A percentile compares a stretch with the other conserved stretches of the same genome.
Evolutionary conservation across 2,329 filamentous ascomycete species (phyloP).

Genomic region (Achaetomium macrosporum): DNA sequence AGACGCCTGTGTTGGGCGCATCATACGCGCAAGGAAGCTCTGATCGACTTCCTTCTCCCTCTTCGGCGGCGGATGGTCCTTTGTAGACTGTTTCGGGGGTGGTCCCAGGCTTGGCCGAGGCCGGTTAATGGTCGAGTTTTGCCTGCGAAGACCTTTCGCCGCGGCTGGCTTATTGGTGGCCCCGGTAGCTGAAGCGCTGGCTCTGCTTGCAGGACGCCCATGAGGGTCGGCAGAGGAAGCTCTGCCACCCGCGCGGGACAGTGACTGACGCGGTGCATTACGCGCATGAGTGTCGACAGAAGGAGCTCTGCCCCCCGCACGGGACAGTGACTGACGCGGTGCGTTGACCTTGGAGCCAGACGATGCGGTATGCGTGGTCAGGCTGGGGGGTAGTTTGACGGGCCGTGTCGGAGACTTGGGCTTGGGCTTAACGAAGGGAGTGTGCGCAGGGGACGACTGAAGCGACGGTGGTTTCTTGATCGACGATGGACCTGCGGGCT

Average conservation of each 20-base stretch:
- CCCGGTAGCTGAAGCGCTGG: constrained; percentile 33
- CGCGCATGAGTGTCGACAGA: constrained; percentile 25
- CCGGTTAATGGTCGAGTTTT: constrained; percentile 41
- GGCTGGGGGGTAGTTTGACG: constrained; percentile 57
- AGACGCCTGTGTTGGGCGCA: constrained; percentile 66
- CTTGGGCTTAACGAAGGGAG: constrained; percentile 52
- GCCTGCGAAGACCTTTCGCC: constrained; percentile 36
- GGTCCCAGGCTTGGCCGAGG: constrained; percentile 50
- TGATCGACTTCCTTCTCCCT: constrained; percentile 57
- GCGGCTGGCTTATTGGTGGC: constrained; percentile 22
- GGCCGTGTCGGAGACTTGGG: constrained; percentile 65
- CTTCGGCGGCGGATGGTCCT: constrained; percentile 42
- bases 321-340: constrained; percentile 37
- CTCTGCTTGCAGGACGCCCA: constrained; percentile 42
- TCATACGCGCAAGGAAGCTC: constrained; percentile 74
- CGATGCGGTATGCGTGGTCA: constrained; percentile 64
- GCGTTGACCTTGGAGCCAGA: constrained; percentile 55
- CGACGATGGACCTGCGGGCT: constrained; percentile 30
- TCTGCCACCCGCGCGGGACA: constrained; percentile 36
- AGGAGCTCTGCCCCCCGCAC: constrained; percentile 34
- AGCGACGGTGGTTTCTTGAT: constrained; percentile 40
- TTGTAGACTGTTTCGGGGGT: constrained; percentile 51
- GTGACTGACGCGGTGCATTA: constrained; percentile 34
- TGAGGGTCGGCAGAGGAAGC: constrained; percentile 30
- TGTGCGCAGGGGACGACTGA: constrained; percentile 36